Percentiles rank a stretch among this genome's conserved stretches.
Evolutionary conservation across 2,329 filamentous ascomycete genomes (phyloP).

Genomic region (Sporothrix protearum): DNA sequence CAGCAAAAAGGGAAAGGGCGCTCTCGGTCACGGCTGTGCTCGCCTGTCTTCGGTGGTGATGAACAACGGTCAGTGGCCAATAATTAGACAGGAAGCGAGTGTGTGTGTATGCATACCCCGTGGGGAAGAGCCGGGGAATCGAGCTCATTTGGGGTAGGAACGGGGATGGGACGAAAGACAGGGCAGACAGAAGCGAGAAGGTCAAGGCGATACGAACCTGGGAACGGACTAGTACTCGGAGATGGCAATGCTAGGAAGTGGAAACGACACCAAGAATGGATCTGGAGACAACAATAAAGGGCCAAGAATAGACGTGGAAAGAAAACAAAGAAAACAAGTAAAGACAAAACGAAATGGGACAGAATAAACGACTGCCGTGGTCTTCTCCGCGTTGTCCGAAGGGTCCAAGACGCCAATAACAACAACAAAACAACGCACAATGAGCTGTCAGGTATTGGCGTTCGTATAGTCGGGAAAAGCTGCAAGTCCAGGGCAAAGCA

Average conservation of each 20-base stretch:
- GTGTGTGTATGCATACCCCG: slow-evolving; percentile 8
- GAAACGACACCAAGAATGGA: background rate
- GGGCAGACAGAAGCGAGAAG: background rate
- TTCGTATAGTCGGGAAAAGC: background rate
- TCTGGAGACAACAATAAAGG: background rate
- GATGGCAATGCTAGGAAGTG: background rate
- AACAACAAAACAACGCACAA: background rate
- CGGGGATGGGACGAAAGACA: background rate
- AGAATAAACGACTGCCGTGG: background rate
- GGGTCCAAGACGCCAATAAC: background rate
- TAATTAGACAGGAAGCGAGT: background rate
- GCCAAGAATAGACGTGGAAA: background rate
- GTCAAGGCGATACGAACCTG: background rate
- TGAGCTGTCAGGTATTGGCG: background rate
- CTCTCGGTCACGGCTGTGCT: background rate
- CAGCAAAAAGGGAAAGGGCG: background rate
- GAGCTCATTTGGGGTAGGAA: background rate
- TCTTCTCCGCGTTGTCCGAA: slow-evolving; percentile 1
- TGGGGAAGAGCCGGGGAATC: slow-evolving; percentile 11
- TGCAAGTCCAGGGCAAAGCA: background rate
- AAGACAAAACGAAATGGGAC: background rate
- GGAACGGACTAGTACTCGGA: background rate
- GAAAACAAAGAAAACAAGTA: background rate
- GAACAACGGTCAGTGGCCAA: background rate
- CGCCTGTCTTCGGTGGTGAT: background rate